Percentiles rank a stretch among this genome's conserved stretches.
These are phyloP conservation scores for Jimgerdemannia flammicorona DNA, from an alignment of 192 early-diverging fungal species.

Conservation along the genomic window DNA sequence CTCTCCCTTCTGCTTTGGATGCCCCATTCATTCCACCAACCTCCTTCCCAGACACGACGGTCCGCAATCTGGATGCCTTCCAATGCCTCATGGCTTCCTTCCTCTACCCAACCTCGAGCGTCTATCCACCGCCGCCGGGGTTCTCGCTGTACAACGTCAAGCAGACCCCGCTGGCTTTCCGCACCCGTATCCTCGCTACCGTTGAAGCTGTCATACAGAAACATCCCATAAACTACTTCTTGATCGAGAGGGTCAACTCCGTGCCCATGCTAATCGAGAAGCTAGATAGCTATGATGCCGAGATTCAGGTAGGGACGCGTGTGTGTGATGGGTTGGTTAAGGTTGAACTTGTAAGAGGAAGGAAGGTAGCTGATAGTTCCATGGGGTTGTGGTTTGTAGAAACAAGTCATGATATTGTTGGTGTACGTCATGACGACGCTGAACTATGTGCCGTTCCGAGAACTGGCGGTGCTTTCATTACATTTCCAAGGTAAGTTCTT, in stretches of 20 bases:
- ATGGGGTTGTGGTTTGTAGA: constrained; percentile 13
- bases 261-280: constrained; percentile 50
- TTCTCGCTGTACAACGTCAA: constrained; percentile 19
- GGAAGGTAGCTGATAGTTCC: background rate
- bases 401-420: constrained; percentile 46
- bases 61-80: constrained; percentile 45
- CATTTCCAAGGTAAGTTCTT: constrained; percentile 44
- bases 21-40: background rate
- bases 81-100: constrained; percentile 39
- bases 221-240: constrained; percentile 58
- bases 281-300: constrained; percentile 39
- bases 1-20: background rate
- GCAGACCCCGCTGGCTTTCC: constrained; percentile 7
- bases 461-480: constrained; percentile 46
- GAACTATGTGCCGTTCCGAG: constrained; percentile 62
- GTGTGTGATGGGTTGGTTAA: too few relatives aligned
- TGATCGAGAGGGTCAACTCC: constrained; percentile 41
- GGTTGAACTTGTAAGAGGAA: too few relatives aligned
- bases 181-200: constrained; percentile 25
- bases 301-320: constrained; percentile 33
- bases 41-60: constrained; percentile 31
- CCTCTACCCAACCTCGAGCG: constrained; percentile 31
- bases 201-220: constrained; percentile 37
- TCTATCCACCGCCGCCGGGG: constrained; percentile 16
- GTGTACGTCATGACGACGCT: constrained; percentile 51